Percentiles rank a stretch among this genome's conserved stretches.
Evolutionary conservation across 2,329 filamentous ascomycete species (phyloP).

Genomic region (Teratosphaeria zuluensis): DNA sequence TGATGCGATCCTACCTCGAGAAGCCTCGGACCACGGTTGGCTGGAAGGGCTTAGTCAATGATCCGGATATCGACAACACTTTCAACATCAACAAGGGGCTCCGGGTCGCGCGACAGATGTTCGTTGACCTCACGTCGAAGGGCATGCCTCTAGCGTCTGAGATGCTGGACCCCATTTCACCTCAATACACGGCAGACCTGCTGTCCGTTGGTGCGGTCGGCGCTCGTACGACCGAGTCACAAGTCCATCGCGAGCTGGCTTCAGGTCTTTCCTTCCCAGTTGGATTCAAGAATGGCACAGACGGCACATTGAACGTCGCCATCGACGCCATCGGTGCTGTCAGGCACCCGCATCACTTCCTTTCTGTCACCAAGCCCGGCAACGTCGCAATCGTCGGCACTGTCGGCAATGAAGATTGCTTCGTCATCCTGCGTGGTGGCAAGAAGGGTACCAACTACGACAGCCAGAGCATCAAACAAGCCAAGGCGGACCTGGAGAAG

Average conservation of each 20-base stretch:
- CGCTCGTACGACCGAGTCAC: conserved; percentile 91
- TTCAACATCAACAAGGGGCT: conserved; percentile 99
- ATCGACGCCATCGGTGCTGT: conserved; percentile 94
- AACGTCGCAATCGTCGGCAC: conserved; percentile 92
- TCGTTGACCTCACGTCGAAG: conserved; percentile 79
- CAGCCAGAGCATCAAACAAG: conserved; percentile 68
- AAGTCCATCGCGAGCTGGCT: conserved; percentile 89
- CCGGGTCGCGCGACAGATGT: conserved; percentile 75
- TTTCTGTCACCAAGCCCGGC: conserved; percentile 93
- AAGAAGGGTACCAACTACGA: conserved; percentile 94
- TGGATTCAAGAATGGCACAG: conserved; percentile 98
- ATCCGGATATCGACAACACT: conserved; percentile 94
- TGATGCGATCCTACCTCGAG: conserved; percentile 98
- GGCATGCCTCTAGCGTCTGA: conserved; percentile 96
- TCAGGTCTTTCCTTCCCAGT: conserved; percentile 94
- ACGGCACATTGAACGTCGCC: conserved; percentile 78
- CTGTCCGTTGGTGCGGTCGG: conserved; percentile 88
- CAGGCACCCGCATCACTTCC: conserved; percentile 86
- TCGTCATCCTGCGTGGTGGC: conserved; percentile 87
- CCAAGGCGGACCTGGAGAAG: conserved; percentile 68
- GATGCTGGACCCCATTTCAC: conserved; percentile 97
- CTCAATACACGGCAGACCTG: conserved; percentile 89
- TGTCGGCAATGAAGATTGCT: conserved; percentile 91
- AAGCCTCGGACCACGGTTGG: conserved; percentile 96
- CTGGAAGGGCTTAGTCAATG: conserved; percentile 98